phyloP scores from a whole-genome alignment of 2,329 filamentous ascomycete species.

The Talaromyces islandicus region DNA sequence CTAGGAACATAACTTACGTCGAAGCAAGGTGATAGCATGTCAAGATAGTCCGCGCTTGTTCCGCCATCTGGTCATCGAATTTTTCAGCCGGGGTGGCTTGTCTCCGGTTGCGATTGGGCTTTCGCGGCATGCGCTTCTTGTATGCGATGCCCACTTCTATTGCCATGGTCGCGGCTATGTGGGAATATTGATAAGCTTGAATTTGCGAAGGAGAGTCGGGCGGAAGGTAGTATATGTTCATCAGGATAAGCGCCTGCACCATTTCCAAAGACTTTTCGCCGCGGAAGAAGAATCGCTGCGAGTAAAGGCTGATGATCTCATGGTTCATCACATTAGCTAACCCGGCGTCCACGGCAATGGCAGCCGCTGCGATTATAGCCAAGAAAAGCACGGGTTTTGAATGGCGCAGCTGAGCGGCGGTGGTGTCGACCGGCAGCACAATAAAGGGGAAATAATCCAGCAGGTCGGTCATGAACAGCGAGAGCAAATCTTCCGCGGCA shows the following conservation, averaged over 20 bases:
- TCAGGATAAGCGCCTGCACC: constrained; percentile 45
- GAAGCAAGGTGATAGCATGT: constrained; percentile 30
- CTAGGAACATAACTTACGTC: constrained; percentile 14
- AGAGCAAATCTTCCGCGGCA: constrained; percentile 25
- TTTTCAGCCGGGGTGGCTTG: constrained; percentile 1
- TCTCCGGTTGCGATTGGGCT: constrained; percentile 12
- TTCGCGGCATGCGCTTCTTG: constrained; percentile 21
- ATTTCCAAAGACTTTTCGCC: constrained; percentile 49
- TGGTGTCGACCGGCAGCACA: constrained; percentile 22
- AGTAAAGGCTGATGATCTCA: constrained; percentile 45
- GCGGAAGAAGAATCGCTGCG: constrained; percentile 43
- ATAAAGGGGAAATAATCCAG: constrained; percentile 25
- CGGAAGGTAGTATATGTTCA: constrained; percentile 46
- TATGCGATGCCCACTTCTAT: constrained; percentile 37
- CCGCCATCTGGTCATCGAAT: constrained; percentile 26
- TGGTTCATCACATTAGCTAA: constrained; percentile 41
- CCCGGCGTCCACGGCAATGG: constrained; percentile 47
- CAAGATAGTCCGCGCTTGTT: constrained; percentile 28
- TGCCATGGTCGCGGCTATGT: constrained; percentile 48
- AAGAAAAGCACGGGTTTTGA: constrained; percentile 62
- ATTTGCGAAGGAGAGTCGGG: constrained; percentile 43
- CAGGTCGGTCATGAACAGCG: constrained; percentile 26
- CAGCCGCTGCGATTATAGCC: constrained; percentile 62
- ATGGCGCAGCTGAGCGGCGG: constrained; percentile 24
- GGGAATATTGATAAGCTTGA: constrained; percentile 48